These are phyloP conservation scores for Aureobasidium sp. DNA, from an alignment of 2,329 filamentous ascomycete species.

Conservation along the genomic window DNA sequence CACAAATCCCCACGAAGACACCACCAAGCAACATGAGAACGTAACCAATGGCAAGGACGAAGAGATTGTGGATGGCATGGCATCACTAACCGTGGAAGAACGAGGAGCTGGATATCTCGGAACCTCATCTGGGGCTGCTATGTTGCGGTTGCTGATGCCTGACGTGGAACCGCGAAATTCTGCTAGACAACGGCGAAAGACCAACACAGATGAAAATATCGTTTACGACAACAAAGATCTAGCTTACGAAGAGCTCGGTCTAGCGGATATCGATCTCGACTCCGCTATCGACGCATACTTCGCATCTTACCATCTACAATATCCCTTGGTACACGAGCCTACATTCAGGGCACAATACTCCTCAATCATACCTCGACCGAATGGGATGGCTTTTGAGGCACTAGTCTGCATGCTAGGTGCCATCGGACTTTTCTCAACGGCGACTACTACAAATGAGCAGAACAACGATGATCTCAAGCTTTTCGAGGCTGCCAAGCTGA, in stretches of 20 bases:
- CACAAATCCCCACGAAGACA: not conserved
- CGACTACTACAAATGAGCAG: constrained; percentile 25
- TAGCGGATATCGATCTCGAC: constrained; percentile 26
- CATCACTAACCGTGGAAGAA: constrained; percentile 30
- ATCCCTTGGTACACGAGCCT: constrained; percentile 43
- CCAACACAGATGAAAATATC: not conserved
- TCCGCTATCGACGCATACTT: constrained; percentile 39
- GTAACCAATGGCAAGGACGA: not conserved
- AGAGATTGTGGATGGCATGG: constrained; percentile 26
- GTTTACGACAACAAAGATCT: constrained; percentile 4
- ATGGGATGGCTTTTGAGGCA: constrained; percentile 38
- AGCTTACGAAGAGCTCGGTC: constrained; percentile 21
- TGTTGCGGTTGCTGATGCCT: constrained; percentile 31
- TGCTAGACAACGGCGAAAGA: constrained; percentile 14
- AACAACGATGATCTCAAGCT: constrained; percentile 38
- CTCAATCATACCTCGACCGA: constrained; percentile 36
- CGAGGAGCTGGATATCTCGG: constrained; percentile 38
- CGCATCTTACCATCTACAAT: constrained; percentile 39
- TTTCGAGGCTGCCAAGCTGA: constrained; percentile 40
- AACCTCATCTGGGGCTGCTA: constrained; percentile 40
- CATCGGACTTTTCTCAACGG: constrained; percentile 37
- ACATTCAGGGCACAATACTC: constrained; percentile 43
- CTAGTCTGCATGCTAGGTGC: constrained; percentile 41
- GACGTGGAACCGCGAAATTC: constrained; percentile 14
- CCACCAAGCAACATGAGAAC: not conserved